Percentiles rank a stretch among this genome's conserved stretches.
Evolutionary conservation across 345 rosid species (phyloP).

Genomic region (Eucalyptus erythrocorys): DNA sequence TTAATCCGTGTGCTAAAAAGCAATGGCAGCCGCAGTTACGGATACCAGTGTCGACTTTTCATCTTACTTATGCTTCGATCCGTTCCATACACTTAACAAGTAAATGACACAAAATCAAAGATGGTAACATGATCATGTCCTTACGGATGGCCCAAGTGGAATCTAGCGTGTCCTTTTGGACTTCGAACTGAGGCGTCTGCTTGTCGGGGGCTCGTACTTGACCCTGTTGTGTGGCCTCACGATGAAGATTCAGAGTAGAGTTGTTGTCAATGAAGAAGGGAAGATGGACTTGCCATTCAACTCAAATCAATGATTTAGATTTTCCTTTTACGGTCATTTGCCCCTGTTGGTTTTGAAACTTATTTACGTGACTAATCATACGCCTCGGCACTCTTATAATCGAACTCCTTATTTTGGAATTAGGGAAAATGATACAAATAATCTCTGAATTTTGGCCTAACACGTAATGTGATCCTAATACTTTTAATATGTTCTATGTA

Average conservation of each 20-base stretch:
- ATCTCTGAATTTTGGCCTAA: fast-evolving
- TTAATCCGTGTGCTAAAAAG: neutral
- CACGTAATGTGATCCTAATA: neutral
- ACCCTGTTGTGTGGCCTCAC: neutral
- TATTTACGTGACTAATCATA: neutral
- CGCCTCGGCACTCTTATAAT: neutral
- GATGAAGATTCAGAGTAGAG: neutral
- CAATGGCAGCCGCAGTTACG: neutral
- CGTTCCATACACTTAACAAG: neutral
- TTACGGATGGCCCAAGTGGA: neutral
- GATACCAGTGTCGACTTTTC: neutral
- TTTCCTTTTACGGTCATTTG: neutral
- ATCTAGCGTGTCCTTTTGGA: neutral
- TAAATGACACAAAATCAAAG: neutral
- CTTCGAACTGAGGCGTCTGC: neutral
- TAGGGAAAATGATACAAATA: too few species aligned
- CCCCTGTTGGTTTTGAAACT: neutral
- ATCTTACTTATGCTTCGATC: neutral
- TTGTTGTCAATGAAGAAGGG: neutral
- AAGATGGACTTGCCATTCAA: neutral
- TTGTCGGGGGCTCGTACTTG: neutral
- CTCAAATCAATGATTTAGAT: neutral
- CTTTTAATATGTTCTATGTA: too few species aligned
- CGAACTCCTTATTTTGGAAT: neutral
- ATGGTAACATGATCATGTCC: neutral